These are phyloP conservation scores for Dothiorella sarmentorum DNA, from an alignment of 2,329 filamentous ascomycete species.

Conservation along the genomic window DNA sequence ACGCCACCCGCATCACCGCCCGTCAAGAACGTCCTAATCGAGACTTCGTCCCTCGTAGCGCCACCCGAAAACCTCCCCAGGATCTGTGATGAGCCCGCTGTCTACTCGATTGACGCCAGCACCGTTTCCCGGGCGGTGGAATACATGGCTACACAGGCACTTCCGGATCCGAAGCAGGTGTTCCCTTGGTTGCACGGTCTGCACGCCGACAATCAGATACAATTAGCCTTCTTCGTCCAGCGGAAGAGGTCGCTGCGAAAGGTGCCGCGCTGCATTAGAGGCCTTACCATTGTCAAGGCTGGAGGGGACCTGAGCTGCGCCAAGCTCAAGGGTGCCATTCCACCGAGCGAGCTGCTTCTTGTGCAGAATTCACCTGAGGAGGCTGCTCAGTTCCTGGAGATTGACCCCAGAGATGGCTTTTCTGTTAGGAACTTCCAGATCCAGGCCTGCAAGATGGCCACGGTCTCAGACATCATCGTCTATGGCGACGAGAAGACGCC, in stretches of 20 bases:
- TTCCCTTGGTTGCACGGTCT: conserved; percentile 97
- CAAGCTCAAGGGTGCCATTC: conserved; percentile 82
- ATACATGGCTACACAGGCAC: conserved; percentile 70
- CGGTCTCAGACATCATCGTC: conserved; percentile 86
- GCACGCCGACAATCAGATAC: conserved; percentile 82
- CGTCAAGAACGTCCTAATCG: conserved; percentile 52
- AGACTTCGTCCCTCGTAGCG: conserved; percentile 67
- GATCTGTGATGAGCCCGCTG: conserved; percentile 53
- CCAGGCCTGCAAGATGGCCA: conserved; percentile 81
- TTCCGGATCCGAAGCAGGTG: conserved; percentile 80
- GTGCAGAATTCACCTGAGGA: conserved; percentile 40
- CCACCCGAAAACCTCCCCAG: conserved; percentile 55
- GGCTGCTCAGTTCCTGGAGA: conserved; percentile 67
- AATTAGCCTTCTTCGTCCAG: conserved; percentile 83
- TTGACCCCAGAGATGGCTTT: conserved; percentile 85
- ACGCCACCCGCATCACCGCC: conserved; percentile 58
- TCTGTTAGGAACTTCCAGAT: conserved; percentile 98
- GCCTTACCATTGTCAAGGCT: conserved; percentile 82
- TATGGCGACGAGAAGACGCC: conserved; percentile 72
- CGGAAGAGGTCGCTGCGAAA: conserved; percentile 67
- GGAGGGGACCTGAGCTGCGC: conserved; percentile 71
- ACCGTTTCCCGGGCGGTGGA: conserved; percentile 71
- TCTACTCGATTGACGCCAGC: conserved; percentile 71
- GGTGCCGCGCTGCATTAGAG: conserved; percentile 72
- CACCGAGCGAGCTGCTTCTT: conserved; percentile 74